Conservation (phyloP, 306 rosid genomes). For the Canavalia gladiata region DNA sequence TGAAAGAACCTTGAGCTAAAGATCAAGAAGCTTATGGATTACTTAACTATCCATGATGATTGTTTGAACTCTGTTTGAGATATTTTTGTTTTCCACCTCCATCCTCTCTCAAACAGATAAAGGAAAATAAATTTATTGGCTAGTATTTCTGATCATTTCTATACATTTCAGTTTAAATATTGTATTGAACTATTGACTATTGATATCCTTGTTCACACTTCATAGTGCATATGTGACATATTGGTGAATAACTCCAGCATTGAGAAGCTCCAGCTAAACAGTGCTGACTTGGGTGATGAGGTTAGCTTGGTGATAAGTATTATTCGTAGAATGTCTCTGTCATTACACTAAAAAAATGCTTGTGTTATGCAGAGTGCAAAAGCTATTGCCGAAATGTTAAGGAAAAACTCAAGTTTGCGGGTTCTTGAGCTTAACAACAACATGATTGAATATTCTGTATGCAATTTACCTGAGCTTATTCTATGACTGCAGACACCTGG, state of each 20-base stretch:
- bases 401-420: slow-evolving; percentile 81
- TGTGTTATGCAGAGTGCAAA: slow-evolving; percentile 80
- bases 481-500: slow-evolving; percentile 5
- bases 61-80: slow-evolving; percentile 34
- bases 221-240: slow-evolving; percentile 81
- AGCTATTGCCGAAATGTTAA: slow-evolving; percentile 91
- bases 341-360: slow-evolving; percentile 46
- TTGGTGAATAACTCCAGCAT: slow-evolving; percentile 77
- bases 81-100: slow-evolving; percentile 6
- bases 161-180: slow-evolving; percentile 36
- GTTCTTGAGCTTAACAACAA: slow-evolving; percentile 91
- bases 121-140: slow-evolving; percentile 18
- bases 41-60: slow-evolving; percentile 38
- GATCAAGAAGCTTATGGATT: slow-evolving; percentile 35
- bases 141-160: slow-evolving; percentile 40
- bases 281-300: slow-evolving; percentile 96
- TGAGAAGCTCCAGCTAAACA: slow-evolving; percentile 89
- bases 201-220: slow-evolving; percentile 61
- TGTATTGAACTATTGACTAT: slow-evolving; percentile 22
- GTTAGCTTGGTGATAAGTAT: slow-evolving; percentile 60
- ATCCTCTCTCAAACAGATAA: slow-evolving; percentile 35
- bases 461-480: slow-evolving; percentile 53
- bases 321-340: slow-evolving; percentile 27
- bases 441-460: slow-evolving; percentile 94
- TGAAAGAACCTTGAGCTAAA: slow-evolving; percentile 36